Evolutionary conservation across 306 rosid species (phyloP), one percentile per base, ranked within the genome.

Genomic region (Cucumis sativus): DNA sequence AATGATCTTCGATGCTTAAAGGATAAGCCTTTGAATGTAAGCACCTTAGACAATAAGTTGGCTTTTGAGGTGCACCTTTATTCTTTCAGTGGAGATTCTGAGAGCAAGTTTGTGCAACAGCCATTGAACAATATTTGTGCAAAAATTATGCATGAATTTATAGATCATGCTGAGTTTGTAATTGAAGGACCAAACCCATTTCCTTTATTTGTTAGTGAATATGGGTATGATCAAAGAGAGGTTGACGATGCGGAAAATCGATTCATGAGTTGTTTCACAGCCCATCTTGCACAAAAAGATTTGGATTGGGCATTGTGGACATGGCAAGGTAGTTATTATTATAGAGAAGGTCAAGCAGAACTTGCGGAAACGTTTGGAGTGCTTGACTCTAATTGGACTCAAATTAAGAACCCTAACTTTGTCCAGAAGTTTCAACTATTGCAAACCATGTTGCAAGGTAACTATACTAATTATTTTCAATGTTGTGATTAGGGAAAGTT

Each of bases 251-350:
- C 69, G 0, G 84, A 81, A 12, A 83, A 83, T 64, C 68, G 79
- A 21, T 87, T 35, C 61, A 54, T 54, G 58, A 54, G 58, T 17
- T 54, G 58, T 20, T 54, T 54, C 21, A 54, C 21, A 2, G 21
- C 90, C 5, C 85, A 88, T 51, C 87, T 88, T 79, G 85, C 70
- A 58, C 83, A 80, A 43, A 82, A 79, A 47, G 88, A 87, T 61
- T 74, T 87, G 74, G 91, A 51, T 15, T 51, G 56, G 56, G n/a
- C 56, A 51, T 51, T 51, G 6, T 51, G 56, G 56, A 51, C 56
- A 14, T 87, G 82, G 61, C 80, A 74, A 63, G 91, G 91, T 52
- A 83, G 80, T 68, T 87, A 87, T 66, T 85, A 85, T 67, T 64
- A 7, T 2, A 83, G 77, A 45, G 70, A 83, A 63, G 86, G 84